Evolutionary conservation across 345 rosid genomes (phyloP), one percentile per base, ranked within the genome.

Genomic region (Gossypium rotundifolium): DNA sequence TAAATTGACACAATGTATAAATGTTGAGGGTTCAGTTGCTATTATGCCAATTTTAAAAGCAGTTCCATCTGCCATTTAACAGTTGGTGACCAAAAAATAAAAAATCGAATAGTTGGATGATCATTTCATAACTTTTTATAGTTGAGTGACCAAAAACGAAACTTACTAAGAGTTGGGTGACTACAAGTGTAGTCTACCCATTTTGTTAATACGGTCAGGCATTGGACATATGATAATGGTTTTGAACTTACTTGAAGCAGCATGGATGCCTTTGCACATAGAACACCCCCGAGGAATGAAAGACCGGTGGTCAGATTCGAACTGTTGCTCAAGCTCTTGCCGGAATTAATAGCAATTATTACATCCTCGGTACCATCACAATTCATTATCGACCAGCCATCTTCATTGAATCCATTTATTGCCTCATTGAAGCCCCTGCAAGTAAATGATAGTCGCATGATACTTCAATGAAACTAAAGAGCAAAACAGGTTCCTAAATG

Each of bases 201-300:
- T 33, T 33, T 33, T 33, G 40, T 5, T 33, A 33, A 33, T 33
- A 33, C 40, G 5, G 40, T 33, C 40, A 4, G 40, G 7, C 7
- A 33, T 33, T 33, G 40, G 7, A 33, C 40, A 5, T 33, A 33
- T 5, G 40, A 33, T 33, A 33, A 33, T 33, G 7, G 40, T 33
- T 33, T 33, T 33, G 5, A 70, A 79, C 84, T 85, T 80, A 93
- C 99, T 83, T 90, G 98, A 75, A 96, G 89, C 45, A 96, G 88
- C 99, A 96, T 93, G n/a, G 99, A 96, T 58, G 98, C 98, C 80
- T 93, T 96, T 14, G 98, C 99, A 83, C 99, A 96, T 17, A 96
- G 91, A 57, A 93, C 86, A 4, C 99, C 99, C 69, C 99, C 99
- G 59, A 96, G 82, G 66, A 86, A 83, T 3, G 97, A 77, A 44